phyloP scores from a whole-genome alignment of 2,329 filamentous ascomycete genomes.

The Myriangium duriaei region DNA sequence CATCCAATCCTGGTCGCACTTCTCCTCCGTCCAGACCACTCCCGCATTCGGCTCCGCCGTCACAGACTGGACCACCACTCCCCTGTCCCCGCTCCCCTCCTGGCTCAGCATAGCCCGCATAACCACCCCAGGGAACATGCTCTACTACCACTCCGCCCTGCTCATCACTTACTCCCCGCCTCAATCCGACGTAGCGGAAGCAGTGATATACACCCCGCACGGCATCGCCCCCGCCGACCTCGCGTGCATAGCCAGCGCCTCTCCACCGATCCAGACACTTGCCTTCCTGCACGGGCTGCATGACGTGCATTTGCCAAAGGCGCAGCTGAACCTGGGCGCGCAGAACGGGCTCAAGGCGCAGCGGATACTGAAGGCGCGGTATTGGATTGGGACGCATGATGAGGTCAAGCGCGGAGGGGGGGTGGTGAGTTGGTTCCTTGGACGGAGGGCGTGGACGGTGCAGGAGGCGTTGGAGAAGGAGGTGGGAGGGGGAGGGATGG shows the following conservation, averaged over 20 bases:
- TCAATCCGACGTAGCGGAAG: conserved; percentile 34
- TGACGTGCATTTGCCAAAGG: conserved; percentile 41
- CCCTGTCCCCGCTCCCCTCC: conserved; percentile 36
- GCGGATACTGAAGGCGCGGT: conserved; percentile 39
- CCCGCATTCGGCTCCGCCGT: conserved; percentile 30
- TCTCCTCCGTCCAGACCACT: conserved; percentile 41
- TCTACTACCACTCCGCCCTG: conserved; percentile 51
- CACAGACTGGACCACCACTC: conserved; percentile 35
- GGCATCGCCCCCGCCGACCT: conserved; percentile 40
- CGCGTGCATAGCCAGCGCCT: conserved; percentile 28
- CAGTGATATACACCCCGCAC: conserved; percentile 52
- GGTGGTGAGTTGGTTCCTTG: conserved; percentile 40
- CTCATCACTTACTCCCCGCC: conserved; percentile 39
- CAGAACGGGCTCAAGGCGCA: conserved; percentile 49
- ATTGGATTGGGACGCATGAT: conserved; percentile 56
- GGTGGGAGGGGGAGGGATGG: conserved; percentile 24
- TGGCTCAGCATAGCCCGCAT: conserved; percentile 52
- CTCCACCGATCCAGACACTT: conserved; percentile 39
- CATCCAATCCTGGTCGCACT: conserved; percentile 48
- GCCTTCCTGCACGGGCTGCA: conserved; percentile 53
- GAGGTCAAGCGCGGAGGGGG: conserved; percentile 49
- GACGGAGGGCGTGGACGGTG: conserved; percentile 29
- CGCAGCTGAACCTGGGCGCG: conserved; percentile 52
- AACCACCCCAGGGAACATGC: conserved; percentile 39
- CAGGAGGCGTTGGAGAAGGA: conserved; percentile 38